Evolutionary conservation across 768 basidiomycete species (phyloP), one percentile per base, ranked within the genome.

Genomic region (Imleria badia): DNA sequence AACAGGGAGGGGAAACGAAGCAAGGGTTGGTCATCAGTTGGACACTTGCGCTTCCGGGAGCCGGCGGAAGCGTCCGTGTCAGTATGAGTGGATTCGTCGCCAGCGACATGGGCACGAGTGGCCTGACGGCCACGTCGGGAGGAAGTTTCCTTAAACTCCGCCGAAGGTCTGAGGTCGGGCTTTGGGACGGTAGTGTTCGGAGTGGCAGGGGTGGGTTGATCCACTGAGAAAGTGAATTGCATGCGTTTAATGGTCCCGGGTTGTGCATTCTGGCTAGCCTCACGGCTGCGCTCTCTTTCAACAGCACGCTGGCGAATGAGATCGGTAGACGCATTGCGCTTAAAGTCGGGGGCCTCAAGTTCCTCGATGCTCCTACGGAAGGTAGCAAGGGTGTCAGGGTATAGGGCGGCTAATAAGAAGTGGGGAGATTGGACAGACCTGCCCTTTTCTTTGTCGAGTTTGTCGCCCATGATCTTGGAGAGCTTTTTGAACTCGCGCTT

Each of bases 401-500:
- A 50, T 3, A 50, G 66, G 58, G 66, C 17, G 45, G 49, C 14
- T 33, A 36, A 26, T 23, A 8, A 34, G 34, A 51, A 45, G 38
- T 15, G 46, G 52, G 29, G 34, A 52, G 41, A 47, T 7, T 31
- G 30, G 36, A 81, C 89, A 59, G 47, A 91, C 91, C 89, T 75
- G 67, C 91, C 91, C 75, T 92, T 93, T 75, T 94, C 91, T 75
- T 90, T 91, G 80, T 94, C 91, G 64, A 94, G 78, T 72, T 90
- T 92, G 77, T 94, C 91, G 59, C 91, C 83, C 92, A 94, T 94
- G 69, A 73, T 82, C 73, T 88, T 91, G 63, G 87, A 89, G 51
- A 94, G 83, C 65, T 90, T 91, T 76, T 86, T 89, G 79, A 94
- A 93, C 74, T 93, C 90, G 45, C 91, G 87, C 69, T 91, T 91